Evolutionary conservation across 2,329 filamentous ascomycete species (phyloP).

Genomic region (Lachnellula willkommii): DNA sequence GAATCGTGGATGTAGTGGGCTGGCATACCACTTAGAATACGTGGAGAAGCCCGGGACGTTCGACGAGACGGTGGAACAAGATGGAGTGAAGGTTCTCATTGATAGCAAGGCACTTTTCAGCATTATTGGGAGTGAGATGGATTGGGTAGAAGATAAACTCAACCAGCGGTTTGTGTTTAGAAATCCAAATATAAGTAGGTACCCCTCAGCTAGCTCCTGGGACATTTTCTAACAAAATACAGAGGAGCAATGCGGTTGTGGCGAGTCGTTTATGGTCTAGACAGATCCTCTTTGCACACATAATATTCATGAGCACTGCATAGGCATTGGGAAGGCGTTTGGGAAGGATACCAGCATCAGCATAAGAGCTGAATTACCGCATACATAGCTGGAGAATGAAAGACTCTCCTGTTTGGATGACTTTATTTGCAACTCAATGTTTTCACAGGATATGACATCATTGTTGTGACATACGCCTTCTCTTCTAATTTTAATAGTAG

Average conservation of each 20-base stretch:
- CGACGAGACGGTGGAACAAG: slow-evolving; percentile 90
- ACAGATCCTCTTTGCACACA: slow-evolving; percentile 5
- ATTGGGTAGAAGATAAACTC: slow-evolving; percentile 95
- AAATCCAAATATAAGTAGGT: slow-evolving; percentile 97
- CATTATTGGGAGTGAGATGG: slow-evolving; percentile 98
- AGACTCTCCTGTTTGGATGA: not conserved
- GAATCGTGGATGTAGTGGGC: slow-evolving; percentile 87
- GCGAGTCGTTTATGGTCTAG: slow-evolving; percentile 88
- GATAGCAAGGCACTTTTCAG: slow-evolving; percentile 97
- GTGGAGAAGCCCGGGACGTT: slow-evolving; percentile 85
- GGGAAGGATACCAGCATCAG: slow-evolving; percentile 23
- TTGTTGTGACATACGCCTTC: too few relatives aligned
- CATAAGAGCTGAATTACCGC: slow-evolving; percentile 11
- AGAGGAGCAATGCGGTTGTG: slow-evolving; percentile 96
- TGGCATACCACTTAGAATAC: slow-evolving; percentile 91
- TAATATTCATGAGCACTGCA: slow-evolving; percentile 18
- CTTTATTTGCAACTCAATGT: not conserved
- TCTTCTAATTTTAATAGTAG: not conserved
- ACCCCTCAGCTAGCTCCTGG: not conserved
- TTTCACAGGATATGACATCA: not conserved
- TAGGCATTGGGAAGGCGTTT: slow-evolving; percentile 30
- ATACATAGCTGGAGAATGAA: slow-evolving; percentile 12
- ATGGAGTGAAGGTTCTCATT: slow-evolving; percentile 91
- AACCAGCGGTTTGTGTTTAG: slow-evolving; percentile 88
- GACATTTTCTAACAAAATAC: slow-evolving; percentile 30